A percentile compares a stretch with the other conserved stretches of the same genome.
Evolutionary conservation across 179 eudicot genomes (phyloP).

Genomic region (Beta macrorhiza): DNA sequence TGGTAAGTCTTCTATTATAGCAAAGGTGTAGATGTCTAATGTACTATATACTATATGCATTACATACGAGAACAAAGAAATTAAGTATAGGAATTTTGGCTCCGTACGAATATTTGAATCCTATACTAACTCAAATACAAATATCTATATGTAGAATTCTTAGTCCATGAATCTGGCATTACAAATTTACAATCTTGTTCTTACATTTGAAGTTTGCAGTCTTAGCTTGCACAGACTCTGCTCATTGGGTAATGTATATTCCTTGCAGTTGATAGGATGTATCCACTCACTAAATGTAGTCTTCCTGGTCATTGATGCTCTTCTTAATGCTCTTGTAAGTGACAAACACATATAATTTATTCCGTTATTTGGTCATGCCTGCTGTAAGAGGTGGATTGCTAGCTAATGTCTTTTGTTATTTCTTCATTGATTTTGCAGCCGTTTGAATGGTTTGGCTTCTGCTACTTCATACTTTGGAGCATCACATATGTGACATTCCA

Average conservation of each 20-base stretch:
- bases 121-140: no score
- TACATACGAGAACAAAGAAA: no score
- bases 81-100: no score
- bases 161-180: no score
- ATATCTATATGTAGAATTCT: no score
- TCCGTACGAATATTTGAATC: no score
- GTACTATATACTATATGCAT: not conserved
- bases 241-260: not conserved
- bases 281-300: conserved; percentile 76
- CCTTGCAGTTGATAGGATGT: conserved; percentile 57
- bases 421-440: conserved; percentile 45
- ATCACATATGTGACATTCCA: conserved; percentile 57
- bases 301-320: conserved; percentile 67
- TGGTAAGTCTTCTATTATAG: conserved; percentile 29
- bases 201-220: not conserved
- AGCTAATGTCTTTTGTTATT: not conserved
- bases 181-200: not conserved
- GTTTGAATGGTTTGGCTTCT: conserved; percentile 66
- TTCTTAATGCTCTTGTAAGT: conserved; percentile 65
- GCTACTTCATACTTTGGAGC: conserved; percentile 66
- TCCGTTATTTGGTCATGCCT: not conserved
- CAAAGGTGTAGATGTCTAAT: not conserved
- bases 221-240: not conserved
- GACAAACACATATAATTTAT: not conserved
- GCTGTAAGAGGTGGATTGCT: not conserved